A percentile compares a stretch with the other conserved stretches of the same genome.
phyloP scores from a whole-genome alignment of 2,329 filamentous ascomycete species.

The Trichophyton rubrum region DNA sequence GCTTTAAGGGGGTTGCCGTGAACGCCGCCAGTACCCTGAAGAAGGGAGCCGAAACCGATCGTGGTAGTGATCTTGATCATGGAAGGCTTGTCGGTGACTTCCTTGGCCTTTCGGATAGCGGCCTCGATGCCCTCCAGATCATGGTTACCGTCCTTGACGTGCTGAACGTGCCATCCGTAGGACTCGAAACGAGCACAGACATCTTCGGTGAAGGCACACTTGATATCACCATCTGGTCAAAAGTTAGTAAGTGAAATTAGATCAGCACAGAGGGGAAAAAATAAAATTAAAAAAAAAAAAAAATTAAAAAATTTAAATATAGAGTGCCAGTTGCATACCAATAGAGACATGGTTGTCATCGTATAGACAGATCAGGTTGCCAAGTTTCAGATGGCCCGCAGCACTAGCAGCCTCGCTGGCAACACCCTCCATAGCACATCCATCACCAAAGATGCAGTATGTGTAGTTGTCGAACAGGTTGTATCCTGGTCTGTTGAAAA shows the following conservation, averaged over 20 bases:
- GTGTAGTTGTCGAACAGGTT: conserved; percentile 93
- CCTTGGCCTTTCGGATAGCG: conserved; percentile 72
- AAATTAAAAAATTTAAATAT: too few relatives aligned
- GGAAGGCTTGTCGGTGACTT: conserved; percentile 89
- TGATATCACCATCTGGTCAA: conserved; percentile 72
- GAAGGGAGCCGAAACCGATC: conserved; percentile 89
- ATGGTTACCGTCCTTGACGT: conserved; percentile 75
- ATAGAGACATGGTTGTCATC: conserved; percentile 97
- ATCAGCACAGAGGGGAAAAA: too few relatives aligned
- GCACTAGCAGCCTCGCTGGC: conserved; percentile 82
- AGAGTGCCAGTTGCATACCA: conserved; percentile 39
- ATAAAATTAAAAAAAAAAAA: too few relatives aligned
- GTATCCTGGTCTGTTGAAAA: conserved; percentile 95
- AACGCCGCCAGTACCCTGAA: conserved; percentile 87
- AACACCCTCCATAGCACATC: conserved; percentile 97
- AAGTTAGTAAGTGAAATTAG: conserved; percentile 29
- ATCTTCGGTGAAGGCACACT: conserved; percentile 93
- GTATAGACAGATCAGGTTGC: conserved; percentile 93
- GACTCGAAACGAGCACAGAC: conserved; percentile 88
- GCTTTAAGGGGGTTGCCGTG: conserved; percentile 93
- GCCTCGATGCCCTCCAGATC: conserved; percentile 79
- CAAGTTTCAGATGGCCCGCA: conserved; percentile 92
- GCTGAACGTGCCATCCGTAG: conserved; percentile 88
- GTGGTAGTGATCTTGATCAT: conserved; percentile 95
- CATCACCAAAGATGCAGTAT: conserved; percentile 92